These are phyloP conservation scores for Botryobasidium botryosum DNA, from an alignment of 768 basidiomycete genomes.

Conservation along the genomic window DNA sequence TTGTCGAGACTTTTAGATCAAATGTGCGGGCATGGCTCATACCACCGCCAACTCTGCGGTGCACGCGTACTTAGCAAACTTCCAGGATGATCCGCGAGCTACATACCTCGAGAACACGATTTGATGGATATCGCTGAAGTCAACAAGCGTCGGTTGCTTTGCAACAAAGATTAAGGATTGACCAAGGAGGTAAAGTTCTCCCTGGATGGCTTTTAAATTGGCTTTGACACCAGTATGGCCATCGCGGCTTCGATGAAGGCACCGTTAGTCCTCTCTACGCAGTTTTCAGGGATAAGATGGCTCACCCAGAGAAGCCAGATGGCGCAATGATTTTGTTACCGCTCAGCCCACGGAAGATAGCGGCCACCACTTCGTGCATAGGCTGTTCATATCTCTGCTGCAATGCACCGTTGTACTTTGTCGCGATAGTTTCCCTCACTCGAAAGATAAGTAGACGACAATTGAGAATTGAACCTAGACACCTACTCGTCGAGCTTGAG, in stretches of 20 bases:
- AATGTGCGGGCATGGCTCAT: constrained; percentile 84
- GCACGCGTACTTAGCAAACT: not conserved
- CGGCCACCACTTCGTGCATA: constrained; percentile 87
- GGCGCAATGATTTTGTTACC: constrained; percentile 80
- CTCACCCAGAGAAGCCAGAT: constrained; percentile 4
- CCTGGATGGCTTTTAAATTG: constrained; percentile 91
- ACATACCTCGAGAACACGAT: constrained; percentile 68
- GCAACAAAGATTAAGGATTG: constrained; percentile 97
- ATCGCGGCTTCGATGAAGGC: constrained; percentile 33
- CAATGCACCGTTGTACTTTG: constrained; percentile 51
- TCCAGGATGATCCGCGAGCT: not conserved
- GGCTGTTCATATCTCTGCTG: constrained; percentile 91
- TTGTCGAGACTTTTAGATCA: constrained; percentile 78
- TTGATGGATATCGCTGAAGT: constrained; percentile 77
- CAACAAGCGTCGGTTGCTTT: constrained; percentile 82
- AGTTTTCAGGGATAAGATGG: not conserved
- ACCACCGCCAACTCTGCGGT: constrained; percentile 56
- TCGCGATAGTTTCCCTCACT: constrained; percentile 55
- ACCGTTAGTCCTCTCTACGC: not conserved
- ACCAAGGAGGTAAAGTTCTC: constrained; percentile 94
- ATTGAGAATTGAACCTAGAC: constrained; percentile 8
- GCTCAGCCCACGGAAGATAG: constrained; percentile 80
- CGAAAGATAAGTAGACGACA: not conserved
- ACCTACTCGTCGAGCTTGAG: constrained; percentile 82
- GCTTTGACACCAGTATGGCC: constrained; percentile 94